Base-by-base conservation (phyloP, 2,329 filamentous ascomycete species). In the Aspergillus awamori region DNA sequence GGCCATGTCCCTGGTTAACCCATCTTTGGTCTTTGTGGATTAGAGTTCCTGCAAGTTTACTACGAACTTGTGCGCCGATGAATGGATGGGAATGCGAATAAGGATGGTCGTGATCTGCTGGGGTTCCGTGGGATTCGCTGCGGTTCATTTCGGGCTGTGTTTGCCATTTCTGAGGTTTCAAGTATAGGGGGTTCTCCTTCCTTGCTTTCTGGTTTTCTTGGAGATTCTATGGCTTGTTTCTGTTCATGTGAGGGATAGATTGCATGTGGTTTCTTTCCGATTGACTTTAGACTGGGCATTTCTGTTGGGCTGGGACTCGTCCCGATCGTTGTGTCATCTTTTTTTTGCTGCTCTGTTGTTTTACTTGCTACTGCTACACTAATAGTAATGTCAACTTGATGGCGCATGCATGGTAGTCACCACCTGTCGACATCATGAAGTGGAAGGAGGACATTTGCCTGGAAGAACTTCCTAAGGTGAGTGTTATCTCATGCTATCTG, bases 401-500 rank as follows among this genome's bases (percentile, higher is more conserved):
- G 39, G 43, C 13, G 20, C 4, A n/a, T 41, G 26, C 10, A n/a
- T 10, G 28, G 13, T 22, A 33, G 8, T n/a, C 22, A 30, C n/a
- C 11, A 17, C 5, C 15, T 2, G 26, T 41, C 41, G 26, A 24
- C 48, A 58, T 24, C 30, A 58, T 58, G 57, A 58, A 58, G 57
- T 58, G 47, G 39, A 58, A 58, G 36, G 48, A 58, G 30, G 57
- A 53, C 24, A 58, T 58, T 5, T 51, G 26, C 8, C 20, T 58
- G 49, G 36, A 58, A 8, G 36, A 28, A 11, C 8, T 58, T 11
- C 57, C 57, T 2, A 30, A 41, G 39, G 57, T 58, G 15, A n/a
- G 57, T 49, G 22, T 6, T 2, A 28, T 1, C 30, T 11, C 5
- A 36, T 36, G 4, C 33, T 13, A 3, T 26, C 5, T 15, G 5